Evolutionary conservation across 768 basidiomycete species (phyloP).

Genomic region (Pisolithus tinctorius): DNA sequence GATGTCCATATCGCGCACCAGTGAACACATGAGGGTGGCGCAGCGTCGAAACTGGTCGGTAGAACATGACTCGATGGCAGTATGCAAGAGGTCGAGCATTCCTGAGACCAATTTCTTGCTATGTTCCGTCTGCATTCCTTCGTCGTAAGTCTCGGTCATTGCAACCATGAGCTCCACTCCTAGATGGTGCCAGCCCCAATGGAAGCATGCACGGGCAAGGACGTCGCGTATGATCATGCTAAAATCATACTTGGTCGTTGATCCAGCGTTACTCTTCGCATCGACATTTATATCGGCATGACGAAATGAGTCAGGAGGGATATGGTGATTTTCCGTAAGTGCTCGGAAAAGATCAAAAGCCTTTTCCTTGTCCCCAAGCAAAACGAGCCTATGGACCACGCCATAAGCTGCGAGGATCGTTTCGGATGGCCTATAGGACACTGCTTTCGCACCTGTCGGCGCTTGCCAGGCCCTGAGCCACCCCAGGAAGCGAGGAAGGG

Average conservation of each 20-base stretch:
- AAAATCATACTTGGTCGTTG: slow-evolving; percentile 28
- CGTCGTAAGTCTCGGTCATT: slow-evolving; percentile 19
- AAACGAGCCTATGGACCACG: slow-evolving; percentile 37
- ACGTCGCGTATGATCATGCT: slow-evolving; percentile 42
- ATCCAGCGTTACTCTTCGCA: slow-evolving; percentile 9
- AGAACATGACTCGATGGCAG: slow-evolving; percentile 32
- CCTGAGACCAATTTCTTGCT: slow-evolving; percentile 25
- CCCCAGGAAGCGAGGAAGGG: slow-evolving; percentile 27
- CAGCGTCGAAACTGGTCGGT: slow-evolving; percentile 32
- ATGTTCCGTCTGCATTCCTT: not conserved
- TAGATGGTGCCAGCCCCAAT: slow-evolving; percentile 46
- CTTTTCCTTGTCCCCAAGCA: slow-evolving; percentile 24
- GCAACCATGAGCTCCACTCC: slow-evolving; percentile 35
- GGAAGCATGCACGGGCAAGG: slow-evolving; percentile 44
- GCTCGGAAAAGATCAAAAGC: slow-evolving; percentile 44
- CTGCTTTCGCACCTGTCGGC: slow-evolving; percentile 23
- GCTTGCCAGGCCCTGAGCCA: slow-evolving; percentile 17
- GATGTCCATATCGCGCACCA: slow-evolving; percentile 32
- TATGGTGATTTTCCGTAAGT: slow-evolving; percentile 37
- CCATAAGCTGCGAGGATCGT: slow-evolving; percentile 36
- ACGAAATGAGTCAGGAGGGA: slow-evolving; percentile 43
- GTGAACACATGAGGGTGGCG: slow-evolving; percentile 33
- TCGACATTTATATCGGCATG: slow-evolving; percentile 23
- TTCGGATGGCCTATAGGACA: slow-evolving; percentile 33
- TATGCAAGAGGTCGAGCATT: slow-evolving; percentile 38